Evolutionary conservation across 306 rosid genomes (phyloP).

Genomic region (Mucuna pruriens): DNA sequence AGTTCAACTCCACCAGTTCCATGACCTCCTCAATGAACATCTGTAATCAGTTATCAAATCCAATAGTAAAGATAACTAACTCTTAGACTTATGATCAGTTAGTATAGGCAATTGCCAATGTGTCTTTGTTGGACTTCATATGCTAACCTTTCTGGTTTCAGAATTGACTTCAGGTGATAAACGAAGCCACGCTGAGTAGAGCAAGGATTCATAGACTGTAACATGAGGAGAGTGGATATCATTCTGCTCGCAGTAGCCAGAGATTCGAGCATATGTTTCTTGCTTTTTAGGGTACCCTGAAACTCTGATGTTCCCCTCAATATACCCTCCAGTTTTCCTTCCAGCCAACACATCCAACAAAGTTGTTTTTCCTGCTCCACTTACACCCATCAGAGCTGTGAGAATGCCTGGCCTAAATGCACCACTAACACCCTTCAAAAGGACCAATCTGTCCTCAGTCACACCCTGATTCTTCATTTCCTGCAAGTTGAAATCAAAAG

Average conservation of each 20-base stretch:
- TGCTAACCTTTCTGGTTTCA: constrained; percentile 59
- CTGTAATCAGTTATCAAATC: constrained; percentile 30
- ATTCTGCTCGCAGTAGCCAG: constrained; percentile 81
- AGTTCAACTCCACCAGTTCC: constrained; percentile 48
- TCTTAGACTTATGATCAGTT: neutral
- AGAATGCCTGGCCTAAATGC: constrained; percentile 80
- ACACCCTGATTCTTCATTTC: constrained; percentile 74
- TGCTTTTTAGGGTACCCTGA: constrained; percentile 78
- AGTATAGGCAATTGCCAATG: neutral
- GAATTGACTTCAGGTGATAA: constrained; percentile 53
- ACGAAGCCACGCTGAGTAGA: constrained; percentile 86
- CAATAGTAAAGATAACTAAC: neutral
- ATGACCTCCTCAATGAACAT: constrained; percentile 55
- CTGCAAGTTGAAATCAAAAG: constrained; percentile 39
- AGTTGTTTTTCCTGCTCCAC: constrained; percentile 92
- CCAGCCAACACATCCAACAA: constrained; percentile 86
- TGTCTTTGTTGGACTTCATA: neutral
- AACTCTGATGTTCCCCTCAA: constrained; percentile 63
- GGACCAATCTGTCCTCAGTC: constrained; percentile 58
- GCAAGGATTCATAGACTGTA: constrained; percentile 72
- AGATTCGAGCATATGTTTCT: constrained; percentile 75
- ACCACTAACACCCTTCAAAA: constrained; percentile 69
- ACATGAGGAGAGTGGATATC: constrained; percentile 87
- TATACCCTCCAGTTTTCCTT: constrained; percentile 80
- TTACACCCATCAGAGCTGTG: constrained; percentile 86